These are phyloP conservation scores for Apophysomyces trapeziformis DNA, from an alignment of 371 early-diverging fungal species.

Conservation along the genomic window DNA sequence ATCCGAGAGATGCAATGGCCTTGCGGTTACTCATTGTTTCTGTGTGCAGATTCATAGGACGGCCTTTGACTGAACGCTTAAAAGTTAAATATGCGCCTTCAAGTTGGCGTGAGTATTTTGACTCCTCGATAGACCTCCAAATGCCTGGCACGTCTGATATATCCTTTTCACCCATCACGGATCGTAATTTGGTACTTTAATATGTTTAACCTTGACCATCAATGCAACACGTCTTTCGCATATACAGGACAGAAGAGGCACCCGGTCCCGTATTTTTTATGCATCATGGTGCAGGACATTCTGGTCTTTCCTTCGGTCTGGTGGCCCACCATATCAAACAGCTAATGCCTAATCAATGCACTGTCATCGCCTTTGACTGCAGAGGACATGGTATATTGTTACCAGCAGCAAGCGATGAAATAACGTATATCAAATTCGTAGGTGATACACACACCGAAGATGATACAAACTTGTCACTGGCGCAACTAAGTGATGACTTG, in stretches of 20 bases:
- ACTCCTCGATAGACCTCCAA: conserved; percentile 27
- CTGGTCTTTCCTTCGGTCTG: conserved; percentile 80
- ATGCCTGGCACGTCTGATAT: conserved; percentile 33
- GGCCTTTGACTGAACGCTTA: background rate
- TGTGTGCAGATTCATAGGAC: background rate
- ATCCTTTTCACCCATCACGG: conserved; percentile 35
- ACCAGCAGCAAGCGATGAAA: background rate
- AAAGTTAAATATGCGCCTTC: conserved; percentile 30
- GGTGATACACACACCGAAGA: conserved; percentile 55
- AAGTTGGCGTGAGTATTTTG: conserved; percentile 48
- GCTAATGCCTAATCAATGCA: conserved; percentile 44
- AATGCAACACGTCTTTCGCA: conserved; percentile 35
- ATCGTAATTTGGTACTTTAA: background rate
- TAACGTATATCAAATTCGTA: conserved; percentile 11
- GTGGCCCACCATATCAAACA: conserved; percentile 55
- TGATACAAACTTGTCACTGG: conserved; percentile 65
- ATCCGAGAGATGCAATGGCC: background rate
- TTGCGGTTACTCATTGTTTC: conserved; percentile 3
- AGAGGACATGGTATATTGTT: conserved; percentile 79
- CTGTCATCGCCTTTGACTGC: conserved; percentile 73
- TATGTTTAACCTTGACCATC: conserved; percentile 12
- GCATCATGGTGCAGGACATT: conserved; percentile 92
- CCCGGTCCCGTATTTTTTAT: conserved; percentile 75
- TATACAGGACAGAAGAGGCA: conserved; percentile 31
- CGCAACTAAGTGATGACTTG: conserved; percentile 62